Base-by-base conservation (phyloP, 2,329 filamentous ascomycete genomes). In the Colletotrichum sp. region DNA sequence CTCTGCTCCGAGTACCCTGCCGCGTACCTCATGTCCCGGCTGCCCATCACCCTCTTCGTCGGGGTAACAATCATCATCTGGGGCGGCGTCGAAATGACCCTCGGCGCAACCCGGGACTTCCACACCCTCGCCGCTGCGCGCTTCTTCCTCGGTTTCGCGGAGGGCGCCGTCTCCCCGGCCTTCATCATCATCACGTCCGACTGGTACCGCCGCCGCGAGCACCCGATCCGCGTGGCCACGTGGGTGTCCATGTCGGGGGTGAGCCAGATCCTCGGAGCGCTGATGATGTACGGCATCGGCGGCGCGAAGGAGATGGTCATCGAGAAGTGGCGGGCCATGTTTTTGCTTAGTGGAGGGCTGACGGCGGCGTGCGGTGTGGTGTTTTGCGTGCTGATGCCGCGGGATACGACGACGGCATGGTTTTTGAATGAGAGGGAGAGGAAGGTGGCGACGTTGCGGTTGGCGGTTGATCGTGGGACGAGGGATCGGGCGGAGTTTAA, bases 161-260 rank as follows among this genome's bases (percentile, higher is more conserved):
- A 84, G 48, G 81, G 79, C 27, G 79, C 80, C 7, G 81, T 83
- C 1, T 82, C 81, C 2, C 82, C 82, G 3, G 81, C 82, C 22
- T 84, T 83, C 68, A 78, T 84, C 36, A 80, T 81, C 59, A 80
- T 84, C 59, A 84, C 82, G 3, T 80, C 79, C 16, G 80, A 79
- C 52, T 84, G 80, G 81, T 84, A 83, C 68, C 79, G 78, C 9
- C 77, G 76, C 9, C 75, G 77, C 25, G 82, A 84, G 63, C 82
- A 84, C 32, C 78, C 81, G 9, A 77, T 81, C 27, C 80, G 83
- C 48, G 77, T 80, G 2, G 81, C 82, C 1, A 74, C 78, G 5
- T 83, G 82, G 82, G 76, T 82, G 19, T 80, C 79, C 39, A 82
- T 82, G 77, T 79, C 79, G 22, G 81, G 81, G 6, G 68, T 82